Conservation (phyloP, 2,329 filamentous ascomycete genomes). For the Exophiala lecanii-corni region DNA sequence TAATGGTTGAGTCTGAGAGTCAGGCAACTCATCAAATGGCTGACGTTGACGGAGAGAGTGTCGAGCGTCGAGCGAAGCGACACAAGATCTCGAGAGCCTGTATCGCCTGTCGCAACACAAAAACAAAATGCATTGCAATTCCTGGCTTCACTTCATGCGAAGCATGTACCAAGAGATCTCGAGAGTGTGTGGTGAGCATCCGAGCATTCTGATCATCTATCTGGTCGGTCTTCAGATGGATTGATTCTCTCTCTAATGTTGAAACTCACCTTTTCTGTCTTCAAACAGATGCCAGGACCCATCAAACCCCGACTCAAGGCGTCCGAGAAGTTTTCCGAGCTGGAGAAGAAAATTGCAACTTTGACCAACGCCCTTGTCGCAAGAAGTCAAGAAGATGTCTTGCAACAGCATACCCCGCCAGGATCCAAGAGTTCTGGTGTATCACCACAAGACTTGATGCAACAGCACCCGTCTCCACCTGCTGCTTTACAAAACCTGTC, state of each 20-base stretch:
- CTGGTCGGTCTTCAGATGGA: too few relatives aligned
- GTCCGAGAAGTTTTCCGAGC: slow-evolving; percentile 10
- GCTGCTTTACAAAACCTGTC: background rate
- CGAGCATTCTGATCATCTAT: background rate
- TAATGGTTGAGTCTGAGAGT: too few relatives aligned
- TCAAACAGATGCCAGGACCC: slow-evolving; percentile 1
- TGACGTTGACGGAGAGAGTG: background rate
- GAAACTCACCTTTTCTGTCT: too few relatives aligned
- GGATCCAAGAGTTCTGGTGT: background rate
- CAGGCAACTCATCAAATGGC: too few relatives aligned
- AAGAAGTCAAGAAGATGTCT: slow-evolving; percentile 6
- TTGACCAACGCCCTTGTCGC: slow-evolving; percentile 3
- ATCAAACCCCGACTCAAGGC: slow-evolving; percentile 8
- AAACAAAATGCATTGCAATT: slow-evolving; percentile 16
- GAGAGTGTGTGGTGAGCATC: slow-evolving; percentile 33
- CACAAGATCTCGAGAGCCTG: slow-evolving; percentile 15
- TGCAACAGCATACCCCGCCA: slow-evolving; percentile 4
- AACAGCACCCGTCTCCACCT: background rate
- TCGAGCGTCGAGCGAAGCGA: background rate
- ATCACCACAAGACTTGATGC: background rate
- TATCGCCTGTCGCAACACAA: slow-evolving; percentile 19
- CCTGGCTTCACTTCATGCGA: slow-evolving; percentile 48
- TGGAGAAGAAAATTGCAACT: slow-evolving; percentile 11
- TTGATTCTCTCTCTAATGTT: too few relatives aligned
- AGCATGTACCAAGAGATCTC: slow-evolving; percentile 74